These are phyloP conservation scores for Cyanodermella asteris DNA, from an alignment of 2,329 filamentous ascomycete species.

Conservation along the genomic window DNA sequence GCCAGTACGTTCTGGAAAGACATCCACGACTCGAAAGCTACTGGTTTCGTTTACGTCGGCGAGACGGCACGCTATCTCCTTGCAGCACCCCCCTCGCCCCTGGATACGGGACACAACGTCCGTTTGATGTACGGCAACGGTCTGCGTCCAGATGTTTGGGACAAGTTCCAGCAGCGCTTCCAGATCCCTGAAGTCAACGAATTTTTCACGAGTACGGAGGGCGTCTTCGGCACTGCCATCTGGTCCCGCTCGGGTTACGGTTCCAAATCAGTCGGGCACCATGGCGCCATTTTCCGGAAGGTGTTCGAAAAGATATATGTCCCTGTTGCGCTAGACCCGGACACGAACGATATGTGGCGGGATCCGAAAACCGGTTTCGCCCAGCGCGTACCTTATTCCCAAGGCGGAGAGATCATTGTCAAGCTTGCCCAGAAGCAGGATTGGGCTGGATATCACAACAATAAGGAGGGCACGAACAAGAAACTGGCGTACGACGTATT, in stretches of 20 bases:
- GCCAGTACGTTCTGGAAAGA: conserved; percentile 51
- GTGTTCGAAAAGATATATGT: conserved; percentile 33
- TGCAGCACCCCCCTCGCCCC: conserved; percentile 39
- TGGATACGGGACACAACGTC: conserved; percentile 37
- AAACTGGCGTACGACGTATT: conserved; percentile 46
- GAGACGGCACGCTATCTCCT: conserved; percentile 57
- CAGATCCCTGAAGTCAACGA: conserved; percentile 41
- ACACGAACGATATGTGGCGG: conserved; percentile 43
- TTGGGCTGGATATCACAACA: conserved; percentile 51
- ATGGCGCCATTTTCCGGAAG: conserved; percentile 38
- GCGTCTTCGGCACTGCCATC: conserved; percentile 41
- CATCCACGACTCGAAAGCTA: conserved; percentile 43
- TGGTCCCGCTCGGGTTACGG: conserved; percentile 38
- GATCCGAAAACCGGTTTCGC: conserved; percentile 48
- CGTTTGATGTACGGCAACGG: conserved; percentile 44
- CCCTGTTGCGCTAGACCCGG: conserved; percentile 46
- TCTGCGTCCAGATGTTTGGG: conserved; percentile 47
- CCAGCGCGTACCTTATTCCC: conserved; percentile 36
- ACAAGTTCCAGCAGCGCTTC: conserved; percentile 40
- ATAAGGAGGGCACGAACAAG: conserved; percentile 42
- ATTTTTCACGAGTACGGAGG: conserved; percentile 62
- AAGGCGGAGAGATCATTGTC: conserved; percentile 59
- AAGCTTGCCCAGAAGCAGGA: conserved; percentile 31
- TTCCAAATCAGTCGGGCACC: conserved; percentile 45
- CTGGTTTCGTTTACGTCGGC: conserved; percentile 56